Evolutionary conservation across 768 basidiomycete genomes (phyloP).

Genomic region (Collybia mongolica): DNA sequence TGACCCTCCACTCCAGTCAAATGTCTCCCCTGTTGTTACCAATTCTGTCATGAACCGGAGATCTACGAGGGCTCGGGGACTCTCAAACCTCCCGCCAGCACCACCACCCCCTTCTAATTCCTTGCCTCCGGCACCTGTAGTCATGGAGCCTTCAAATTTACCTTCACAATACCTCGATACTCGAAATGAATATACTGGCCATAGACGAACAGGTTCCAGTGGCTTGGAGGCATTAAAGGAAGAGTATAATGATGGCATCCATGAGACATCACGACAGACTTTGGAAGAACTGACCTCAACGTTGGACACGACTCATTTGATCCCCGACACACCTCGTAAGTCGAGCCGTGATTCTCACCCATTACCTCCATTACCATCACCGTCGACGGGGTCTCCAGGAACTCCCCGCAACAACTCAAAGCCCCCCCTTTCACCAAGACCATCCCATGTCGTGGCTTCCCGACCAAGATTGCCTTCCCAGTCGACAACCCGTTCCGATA

Average conservation of each 20-base stretch:
- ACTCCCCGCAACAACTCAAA: slow-evolving; percentile 25
- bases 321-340: slow-evolving; percentile 41
- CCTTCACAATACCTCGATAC: slow-evolving; percentile 32
- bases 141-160: slow-evolving; percentile 25
- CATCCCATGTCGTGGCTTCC: slow-evolving; percentile 36
- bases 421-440: slow-evolving; percentile 49
- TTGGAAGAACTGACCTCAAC: slow-evolving; percentile 21
- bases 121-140: slow-evolving; percentile 56
- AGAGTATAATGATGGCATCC: slow-evolving; percentile 42
- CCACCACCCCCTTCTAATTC: slow-evolving; percentile 63
- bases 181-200: slow-evolving; percentile 45
- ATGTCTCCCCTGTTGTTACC: slow-evolving; percentile 25
- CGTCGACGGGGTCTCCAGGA: slow-evolving; percentile 26
- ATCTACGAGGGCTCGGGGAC: slow-evolving; percentile 40
- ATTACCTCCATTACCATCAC: slow-evolving; percentile 64
- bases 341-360: slow-evolving; percentile 58
- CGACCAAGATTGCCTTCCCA: slow-evolving; percentile 63
- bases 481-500: slow-evolving; percentile 36
- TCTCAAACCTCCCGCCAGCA: slow-evolving; percentile 62
- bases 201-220: slow-evolving; percentile 55
- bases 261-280: slow-evolving; percentile 22
- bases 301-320: slow-evolving; percentile 25
- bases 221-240: slow-evolving; percentile 63
- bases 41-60: slow-evolving; percentile 33
- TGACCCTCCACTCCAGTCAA: slow-evolving; percentile 30